Base-by-base conservation (phyloP, 345 rosid species). In the Gynandropsis gynandra region DNA sequence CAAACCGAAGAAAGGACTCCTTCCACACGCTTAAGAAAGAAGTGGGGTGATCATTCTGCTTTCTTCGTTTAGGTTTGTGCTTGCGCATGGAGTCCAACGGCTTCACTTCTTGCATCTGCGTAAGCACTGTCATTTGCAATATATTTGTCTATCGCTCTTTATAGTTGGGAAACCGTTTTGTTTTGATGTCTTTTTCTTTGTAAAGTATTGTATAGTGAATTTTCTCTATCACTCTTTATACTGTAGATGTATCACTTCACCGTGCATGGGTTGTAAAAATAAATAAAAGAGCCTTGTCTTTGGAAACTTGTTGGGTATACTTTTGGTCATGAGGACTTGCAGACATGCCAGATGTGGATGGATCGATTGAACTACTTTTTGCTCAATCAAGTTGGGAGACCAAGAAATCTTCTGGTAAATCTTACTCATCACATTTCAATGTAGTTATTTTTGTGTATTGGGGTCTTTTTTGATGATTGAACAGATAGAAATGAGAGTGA, bases 351-450 rank as follows among this genome's bases (percentile, higher is more conserved):
- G 71, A 69, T 62, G 51, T 90, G 95, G 96, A 79, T 84, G 44
- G 72, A 74, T 67, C 70, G 36, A 24, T 65, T 87, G 52, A 70
- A 69, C 44, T 77, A 70, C 61, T 70, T 64, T 58, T 63, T 87
- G 50, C 71, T 72, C 34, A 52, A 66, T 51, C 74, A 83, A 58
- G 50, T 65, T 4, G 82, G 65, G 49, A 80, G 98, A 62, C 98
- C 98, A 1, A 82, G 82, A 67, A 80, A 70, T 63, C 89, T 90
- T 59, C 62, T 90, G 82, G 98, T 87, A 64, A 43, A 40, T 29
- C 56, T 44, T 47, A 1, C 44, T 0, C 0, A 27, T 10, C 16
- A n/a, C 4, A 4, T 44, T 54, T 15, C 43, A n/a, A 54, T 5
- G 37, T 49, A 43, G 58, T 32, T 27, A 1, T 10, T 73, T 37